phyloP scores from a whole-genome alignment of 768 basidiomycete species.

The Nevesoporus exiguus region DNA sequence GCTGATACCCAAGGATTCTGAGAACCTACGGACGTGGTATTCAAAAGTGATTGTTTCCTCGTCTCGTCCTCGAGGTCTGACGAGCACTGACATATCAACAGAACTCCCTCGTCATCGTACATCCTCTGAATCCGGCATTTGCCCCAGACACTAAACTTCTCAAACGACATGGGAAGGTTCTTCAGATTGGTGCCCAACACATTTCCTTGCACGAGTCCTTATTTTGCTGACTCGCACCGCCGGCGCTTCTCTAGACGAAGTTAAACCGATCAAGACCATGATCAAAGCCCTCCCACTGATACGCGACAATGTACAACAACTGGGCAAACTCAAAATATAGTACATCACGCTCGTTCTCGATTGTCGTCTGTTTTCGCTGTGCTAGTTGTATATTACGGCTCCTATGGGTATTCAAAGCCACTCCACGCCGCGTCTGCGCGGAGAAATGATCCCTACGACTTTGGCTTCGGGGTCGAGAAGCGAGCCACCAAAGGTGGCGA shows the following conservation, averaged over 20 bases:
- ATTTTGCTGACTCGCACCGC: not conserved
- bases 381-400: conserved; percentile 6
- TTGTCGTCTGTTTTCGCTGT: not conserved
- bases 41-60: conserved; percentile 44
- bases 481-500: conserved; percentile 54
- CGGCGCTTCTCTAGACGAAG: conserved; percentile 46
- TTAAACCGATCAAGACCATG: conserved; percentile 74
- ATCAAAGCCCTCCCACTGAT: conserved; percentile 63
- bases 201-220: not conserved
- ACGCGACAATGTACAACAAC: conserved; percentile 48
- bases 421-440: conserved; percentile 47
- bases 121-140: conserved; percentile 55
- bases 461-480: conserved; percentile 44
- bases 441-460: conserved; percentile 54
- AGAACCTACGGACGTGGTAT: conserved; percentile 71
- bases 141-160: conserved; percentile 38
- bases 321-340: conserved; percentile 16
- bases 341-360: not conserved
- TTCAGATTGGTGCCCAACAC: conserved; percentile 53
- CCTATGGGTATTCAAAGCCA: conserved; percentile 34
- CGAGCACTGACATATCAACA: conserved; percentile 30
- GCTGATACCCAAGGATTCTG: conserved; percentile 48
- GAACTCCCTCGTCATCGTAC: conserved; percentile 72
- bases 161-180: conserved; percentile 62
- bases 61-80: not conserved